phyloP scores from a whole-genome alignment of 306 rosid genomes.

The Medicago ruthenica region DNA sequence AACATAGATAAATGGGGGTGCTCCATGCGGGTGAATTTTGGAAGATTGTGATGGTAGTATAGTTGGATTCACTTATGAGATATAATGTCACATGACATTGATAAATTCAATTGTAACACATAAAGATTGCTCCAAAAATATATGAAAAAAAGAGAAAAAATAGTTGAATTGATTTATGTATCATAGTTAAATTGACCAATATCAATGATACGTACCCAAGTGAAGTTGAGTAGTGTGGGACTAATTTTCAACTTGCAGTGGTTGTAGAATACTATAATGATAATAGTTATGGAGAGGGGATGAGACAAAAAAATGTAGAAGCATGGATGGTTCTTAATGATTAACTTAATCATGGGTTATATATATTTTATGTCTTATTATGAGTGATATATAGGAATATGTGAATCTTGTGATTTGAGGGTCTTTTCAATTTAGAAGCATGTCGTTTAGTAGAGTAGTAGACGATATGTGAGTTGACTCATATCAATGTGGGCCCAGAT shows the following conservation, averaged over 20 bases:
- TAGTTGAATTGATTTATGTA: too few species aligned
- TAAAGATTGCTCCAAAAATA: too few species aligned
- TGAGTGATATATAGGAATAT: constrained; percentile 41
- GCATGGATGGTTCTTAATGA: constrained; percentile 58
- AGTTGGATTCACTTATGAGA: too few species aligned
- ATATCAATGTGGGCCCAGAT: constrained; percentile 31
- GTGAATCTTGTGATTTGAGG: constrained; percentile 40
- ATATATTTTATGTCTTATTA: constrained; percentile 19
- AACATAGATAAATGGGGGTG: background rate
- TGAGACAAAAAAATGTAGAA: constrained; percentile 57
- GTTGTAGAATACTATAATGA: constrained; percentile 18
- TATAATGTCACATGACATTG: too few species aligned
- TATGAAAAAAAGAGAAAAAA: too few species aligned
- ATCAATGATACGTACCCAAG: too few species aligned
- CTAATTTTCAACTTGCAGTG: constrained; percentile 27
- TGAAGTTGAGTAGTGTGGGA: too few species aligned
- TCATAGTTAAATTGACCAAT: too few species aligned
- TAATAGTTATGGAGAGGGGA: constrained; percentile 23
- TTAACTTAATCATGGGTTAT: constrained; percentile 7
- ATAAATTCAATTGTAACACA: too few species aligned
- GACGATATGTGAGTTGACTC: constrained; percentile 50
- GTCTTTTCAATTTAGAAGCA: constrained; percentile 41
- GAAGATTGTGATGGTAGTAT: background rate
- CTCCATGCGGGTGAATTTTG: constrained; percentile 31
- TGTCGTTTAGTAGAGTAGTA: constrained; percentile 51